Evolutionary conservation across 805 yeast genomes (phyloP).

Genomic region (Brettanomyces custersianus): DNA sequence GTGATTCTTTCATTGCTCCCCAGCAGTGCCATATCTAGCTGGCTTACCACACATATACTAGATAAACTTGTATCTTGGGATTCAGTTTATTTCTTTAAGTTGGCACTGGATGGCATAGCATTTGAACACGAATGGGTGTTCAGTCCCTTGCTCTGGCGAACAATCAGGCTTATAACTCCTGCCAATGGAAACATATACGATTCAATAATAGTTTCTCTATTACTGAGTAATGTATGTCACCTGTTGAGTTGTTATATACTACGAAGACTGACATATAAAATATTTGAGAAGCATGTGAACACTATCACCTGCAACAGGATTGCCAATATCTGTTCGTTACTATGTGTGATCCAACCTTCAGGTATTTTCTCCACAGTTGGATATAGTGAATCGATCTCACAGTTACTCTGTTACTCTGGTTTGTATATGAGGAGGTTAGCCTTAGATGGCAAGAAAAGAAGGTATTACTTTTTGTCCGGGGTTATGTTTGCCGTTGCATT

Average conservation of each 20-base stretch:
- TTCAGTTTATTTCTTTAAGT: slow-evolving; percentile 60
- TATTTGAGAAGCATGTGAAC: slow-evolving; percentile 11
- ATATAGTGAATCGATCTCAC: slow-evolving; percentile 70
- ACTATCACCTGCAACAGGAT: too few species aligned
- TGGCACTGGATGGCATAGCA: slow-evolving; percentile 39
- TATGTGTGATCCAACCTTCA: slow-evolving; percentile 63
- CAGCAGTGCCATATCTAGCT: slow-evolving; percentile 2
- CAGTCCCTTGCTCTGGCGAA: slow-evolving; percentile 65
- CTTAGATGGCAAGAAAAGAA: slow-evolving; percentile 5
- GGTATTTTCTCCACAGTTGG: slow-evolving; percentile 69
- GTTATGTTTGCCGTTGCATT: slow-evolving; percentile 45
- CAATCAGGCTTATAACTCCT: slow-evolving; percentile 16
- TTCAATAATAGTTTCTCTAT: slow-evolving; percentile 37
- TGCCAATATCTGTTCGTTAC: slow-evolving; percentile 16
- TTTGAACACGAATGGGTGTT: slow-evolving; percentile 91
- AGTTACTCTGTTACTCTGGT: slow-evolving; percentile 50
- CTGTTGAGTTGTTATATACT: slow-evolving; percentile 38
- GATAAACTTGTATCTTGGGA: slow-evolving; percentile 75
- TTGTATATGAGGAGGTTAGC: slow-evolving; percentile 38
- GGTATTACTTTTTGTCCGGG: slow-evolving; percentile 39
- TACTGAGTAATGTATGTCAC: slow-evolving; percentile 46
- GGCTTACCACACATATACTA: slow-evolving; percentile 21
- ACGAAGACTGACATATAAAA: slow-evolving; percentile 34
- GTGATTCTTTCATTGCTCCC: slow-evolving; percentile 1
- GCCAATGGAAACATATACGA: slow-evolving; percentile 28